Percentiles rank a stretch among this genome's conserved stretches.
These are phyloP conservation scores for Naegleria fowleri DNA, from an alignment of 208 protist species.

Conservation along the genomic window DNA sequence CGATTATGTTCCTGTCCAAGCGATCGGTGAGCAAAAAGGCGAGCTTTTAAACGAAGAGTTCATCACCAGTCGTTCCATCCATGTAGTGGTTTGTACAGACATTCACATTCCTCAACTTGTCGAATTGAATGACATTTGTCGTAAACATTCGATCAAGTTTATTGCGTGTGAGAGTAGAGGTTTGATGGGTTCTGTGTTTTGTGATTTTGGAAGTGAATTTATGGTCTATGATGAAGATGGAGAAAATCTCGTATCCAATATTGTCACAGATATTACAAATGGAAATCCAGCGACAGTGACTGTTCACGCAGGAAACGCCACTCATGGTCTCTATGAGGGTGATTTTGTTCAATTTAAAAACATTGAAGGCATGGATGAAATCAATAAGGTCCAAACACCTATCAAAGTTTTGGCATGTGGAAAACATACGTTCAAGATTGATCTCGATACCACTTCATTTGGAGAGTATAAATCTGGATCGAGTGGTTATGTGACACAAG, in stretches of 20 bases:
- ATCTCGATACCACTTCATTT: neutral
- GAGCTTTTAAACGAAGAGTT: neutral
- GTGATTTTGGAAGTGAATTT: conserved; percentile 34
- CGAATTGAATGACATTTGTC: conserved; percentile 23
- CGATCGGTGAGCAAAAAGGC: neutral
- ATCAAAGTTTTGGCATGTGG: neutral
- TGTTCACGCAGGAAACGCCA: neutral
- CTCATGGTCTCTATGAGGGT: neutral
- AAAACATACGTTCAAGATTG: neutral
- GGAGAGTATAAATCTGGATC: neutral
- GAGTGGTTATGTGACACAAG: conserved; percentile 1
- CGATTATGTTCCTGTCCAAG: conserved; percentile 64
- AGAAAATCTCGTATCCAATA: neutral
- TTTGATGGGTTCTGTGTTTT: conserved; percentile 28
- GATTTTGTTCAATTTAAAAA: conserved; percentile 16
- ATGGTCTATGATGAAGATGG: conserved; percentile 28
- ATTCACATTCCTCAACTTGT: neutral
- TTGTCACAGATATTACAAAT: conserved; percentile 26
- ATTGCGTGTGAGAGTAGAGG: conserved; percentile 27
- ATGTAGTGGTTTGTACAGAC: conserved; percentile 1
- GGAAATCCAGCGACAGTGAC: neutral
- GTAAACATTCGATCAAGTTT: neutral
- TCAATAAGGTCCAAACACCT: neutral
- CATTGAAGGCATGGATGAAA: conserved; percentile 14
- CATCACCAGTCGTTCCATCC: neutral